These are phyloP conservation scores for Hemileia vastatrix DNA, from an alignment of 1,284 basidiomycete genomes.

Conservation along the genomic window DNA sequence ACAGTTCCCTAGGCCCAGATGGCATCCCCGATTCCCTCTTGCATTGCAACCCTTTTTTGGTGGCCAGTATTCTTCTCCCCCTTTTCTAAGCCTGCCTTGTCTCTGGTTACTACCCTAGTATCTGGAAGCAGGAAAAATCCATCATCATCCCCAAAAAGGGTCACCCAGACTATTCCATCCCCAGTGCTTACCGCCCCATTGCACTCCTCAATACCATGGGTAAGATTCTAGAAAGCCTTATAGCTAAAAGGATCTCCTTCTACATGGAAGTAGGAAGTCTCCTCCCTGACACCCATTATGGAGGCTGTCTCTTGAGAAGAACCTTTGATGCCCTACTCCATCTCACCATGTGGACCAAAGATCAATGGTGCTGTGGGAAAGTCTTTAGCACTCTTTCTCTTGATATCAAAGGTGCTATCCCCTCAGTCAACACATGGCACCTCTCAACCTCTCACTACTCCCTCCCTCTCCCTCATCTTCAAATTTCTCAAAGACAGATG, in stretches of 20 bases:
- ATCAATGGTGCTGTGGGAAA: background rate
- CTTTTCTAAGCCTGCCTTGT: background rate
- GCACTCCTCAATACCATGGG: background rate
- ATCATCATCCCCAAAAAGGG: background rate
- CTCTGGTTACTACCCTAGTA: background rate
- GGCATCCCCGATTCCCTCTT: too few species aligned
- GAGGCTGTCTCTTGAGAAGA: too few species aligned
- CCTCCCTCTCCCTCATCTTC: background rate
- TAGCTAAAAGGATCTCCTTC: background rate
- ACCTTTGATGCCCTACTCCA: too few species aligned
- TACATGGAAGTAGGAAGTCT: background rate
- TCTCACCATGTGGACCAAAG: background rate
- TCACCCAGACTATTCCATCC: background rate
- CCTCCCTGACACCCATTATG: background rate
- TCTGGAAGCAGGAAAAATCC: background rate
- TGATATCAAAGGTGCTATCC: conserved; percentile 6
- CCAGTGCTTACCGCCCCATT: background rate
- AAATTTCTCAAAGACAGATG: background rate
- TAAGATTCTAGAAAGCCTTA: background rate
- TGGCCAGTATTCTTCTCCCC: too few species aligned
- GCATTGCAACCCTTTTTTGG: too few species aligned
- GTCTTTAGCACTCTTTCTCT: background rate
- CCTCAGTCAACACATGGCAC: background rate
- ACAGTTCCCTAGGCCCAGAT: too few species aligned
- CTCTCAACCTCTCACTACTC: background rate